Evolutionary conservation across 805 yeast species (phyloP), one percentile per base, ranked within the genome.

Genomic region (Suhomyces prunicola): DNA sequence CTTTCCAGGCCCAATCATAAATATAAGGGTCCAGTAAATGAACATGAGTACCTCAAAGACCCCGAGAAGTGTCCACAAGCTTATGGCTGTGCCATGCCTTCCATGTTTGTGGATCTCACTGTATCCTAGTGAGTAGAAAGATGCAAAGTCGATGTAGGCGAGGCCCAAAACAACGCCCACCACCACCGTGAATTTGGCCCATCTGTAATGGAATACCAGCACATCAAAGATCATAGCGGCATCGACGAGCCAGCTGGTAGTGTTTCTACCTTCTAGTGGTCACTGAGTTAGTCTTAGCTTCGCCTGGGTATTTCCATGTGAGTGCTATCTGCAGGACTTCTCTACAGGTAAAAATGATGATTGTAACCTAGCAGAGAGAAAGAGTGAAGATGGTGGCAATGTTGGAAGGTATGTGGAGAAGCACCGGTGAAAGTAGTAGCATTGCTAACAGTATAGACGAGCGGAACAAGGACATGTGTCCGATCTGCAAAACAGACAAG

Each of bases 401-500:
- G 42, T 19, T 39, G 42, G 42, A 39, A 39, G 42, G 42, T 39
- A 39, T 39, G 42, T 39, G 41, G 41, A 36, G 22, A 7, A 17
- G 10, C 15, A 15, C 10, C 9, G 3, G 22, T 36, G 19, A 19
- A 19, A 12, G 19, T 9, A 36, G 22, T 36, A 8, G 7, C 22
- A 36, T 15, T 50, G 52, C 48, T 33, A 40, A 36, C 47, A 22
- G 29, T 19, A 27, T 51, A 61, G 85, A 80, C 50, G 87, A 82
- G 52, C 69, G 79, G 55, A 65, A 80, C 50, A 77, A 78, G 76
- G 96, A 90, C 69, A 87, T 92, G 84, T 94, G 99, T 77, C 98
- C 98, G 29, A 90, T 94, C 63, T 94, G 99, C 78, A 90, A 93
- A 72, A 90, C 97, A 46, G 97, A 93, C 71, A 77, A 92, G 67